These are phyloP conservation scores for Teratosphaeria epicoccoides DNA, from an alignment of 2,329 filamentous ascomycete genomes.

Conservation along the genomic window DNA sequence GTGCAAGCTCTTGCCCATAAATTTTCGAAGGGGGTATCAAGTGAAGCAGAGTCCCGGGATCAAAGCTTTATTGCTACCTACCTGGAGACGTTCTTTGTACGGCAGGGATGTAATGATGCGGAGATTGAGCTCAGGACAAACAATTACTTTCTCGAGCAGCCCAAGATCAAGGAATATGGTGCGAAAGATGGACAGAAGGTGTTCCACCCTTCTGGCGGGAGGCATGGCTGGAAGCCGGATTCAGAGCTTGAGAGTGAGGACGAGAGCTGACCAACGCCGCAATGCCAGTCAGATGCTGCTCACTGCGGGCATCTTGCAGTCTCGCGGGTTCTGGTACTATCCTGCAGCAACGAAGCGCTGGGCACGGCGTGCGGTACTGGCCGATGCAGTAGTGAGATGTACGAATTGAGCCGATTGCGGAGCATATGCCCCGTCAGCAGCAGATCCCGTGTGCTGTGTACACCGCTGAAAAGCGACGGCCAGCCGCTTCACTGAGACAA, in stretches of 20 bases:
- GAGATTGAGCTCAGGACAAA: not conserved
- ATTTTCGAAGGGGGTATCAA: conserved; percentile 1
- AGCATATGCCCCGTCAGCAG: too few species aligned
- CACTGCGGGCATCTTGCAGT: not conserved
- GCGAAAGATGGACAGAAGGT: not conserved
- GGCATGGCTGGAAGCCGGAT: not conserved
- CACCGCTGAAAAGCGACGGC: too few species aligned
- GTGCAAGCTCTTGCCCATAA: conserved; percentile 1
- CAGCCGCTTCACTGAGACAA: too few species aligned
- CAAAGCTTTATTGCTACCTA: conserved; percentile 1
- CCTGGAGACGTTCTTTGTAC: not conserved
- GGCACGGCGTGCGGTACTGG: too few species aligned
- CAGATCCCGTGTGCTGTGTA: too few species aligned
- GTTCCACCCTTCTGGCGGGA: not conserved
- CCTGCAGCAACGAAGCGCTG: too few species aligned
- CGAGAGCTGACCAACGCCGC: too few species aligned
- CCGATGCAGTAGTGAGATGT: too few species aligned
- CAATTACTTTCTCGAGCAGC: not conserved
- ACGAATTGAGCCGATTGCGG: too few species aligned
- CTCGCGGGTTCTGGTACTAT: too few species aligned
- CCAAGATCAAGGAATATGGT: not conserved
- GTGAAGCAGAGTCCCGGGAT: conserved; percentile 5
- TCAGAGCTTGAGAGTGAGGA: conserved; percentile 1
- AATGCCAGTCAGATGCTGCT: too few species aligned
- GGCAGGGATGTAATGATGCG: not conserved